Base-by-base conservation (phyloP, 306 rosid species). In the Crotalaria pallida region DNA sequence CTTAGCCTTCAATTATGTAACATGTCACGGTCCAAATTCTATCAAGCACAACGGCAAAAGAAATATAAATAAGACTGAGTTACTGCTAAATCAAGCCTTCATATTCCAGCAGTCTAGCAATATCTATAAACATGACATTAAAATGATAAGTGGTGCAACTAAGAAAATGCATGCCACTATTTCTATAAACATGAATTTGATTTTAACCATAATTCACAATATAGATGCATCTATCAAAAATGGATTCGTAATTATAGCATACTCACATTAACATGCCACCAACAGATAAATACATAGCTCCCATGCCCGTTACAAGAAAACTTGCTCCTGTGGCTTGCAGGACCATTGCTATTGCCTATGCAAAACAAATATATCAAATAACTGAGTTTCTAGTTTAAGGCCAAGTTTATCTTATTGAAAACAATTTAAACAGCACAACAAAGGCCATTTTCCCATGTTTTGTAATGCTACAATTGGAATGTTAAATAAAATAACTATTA, bases 261-360 rank as follows among this genome's bases (percentile, higher is more conserved):
- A 87, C 98, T 94, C 79, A 94, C 98, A 88, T 45, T 67, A 94
- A 80, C 92, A 87, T 94, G 88, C 97, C 96, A 52, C 96, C 98
- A 67, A 91, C 90, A 80, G 97, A 88, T 29, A 90, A 82, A 79
- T 85, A 90, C 80, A 85, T 33, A 8, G 87, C 81, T 73, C 85
- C 90, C 58, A 80, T 24, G 7, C 55, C 57, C 57, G 95, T 76
- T 65, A 79, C 74, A 26, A 73, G 73, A 27, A 81, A 60, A 78
- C 85, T 94, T 67, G 97, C 92, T 27, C 88, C 97, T 1, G 83
- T 57, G 61, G 86, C 94, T 87, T 94, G 97, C 81, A 94, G 10
- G 49, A 73, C 71, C 97, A 88, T 85, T 47, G 98, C 71, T 44
- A 81, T 79, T 10, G 93, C 93, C 98, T 94, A 62, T 33, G 69